Evolutionary conservation across 306 rosid species (phyloP).

Genomic region (Leucaena leucocephala): DNA sequence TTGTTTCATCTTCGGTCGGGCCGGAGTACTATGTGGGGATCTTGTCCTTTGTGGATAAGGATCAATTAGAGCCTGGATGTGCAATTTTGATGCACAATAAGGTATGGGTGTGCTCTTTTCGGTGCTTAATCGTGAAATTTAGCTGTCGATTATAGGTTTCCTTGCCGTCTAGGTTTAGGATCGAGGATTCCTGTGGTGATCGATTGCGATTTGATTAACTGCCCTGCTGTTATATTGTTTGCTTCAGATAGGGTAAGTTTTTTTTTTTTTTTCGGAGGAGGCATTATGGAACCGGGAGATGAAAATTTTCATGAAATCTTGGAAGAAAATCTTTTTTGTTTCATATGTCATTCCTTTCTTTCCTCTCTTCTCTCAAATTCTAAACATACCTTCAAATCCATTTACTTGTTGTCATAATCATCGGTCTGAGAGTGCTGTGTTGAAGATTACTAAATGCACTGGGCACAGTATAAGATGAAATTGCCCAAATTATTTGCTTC

Average conservation of each 20-base stretch:
- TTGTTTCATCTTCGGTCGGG: constrained; percentile 95
- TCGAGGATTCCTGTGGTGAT: neutral
- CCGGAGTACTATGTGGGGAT: constrained; percentile 96
- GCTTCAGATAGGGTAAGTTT: constrained; percentile 20
- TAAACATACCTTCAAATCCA: neutral
- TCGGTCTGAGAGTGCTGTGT: neutral
- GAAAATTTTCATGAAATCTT: neutral
- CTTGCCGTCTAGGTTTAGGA: neutral
- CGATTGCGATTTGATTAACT: constrained; percentile 9
- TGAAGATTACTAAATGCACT: neutral
- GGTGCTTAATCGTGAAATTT: neutral
- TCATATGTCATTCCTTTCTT: neutral
- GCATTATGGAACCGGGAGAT: neutral
- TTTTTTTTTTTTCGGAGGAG: neutral
- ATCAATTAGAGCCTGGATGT: constrained; percentile 96
- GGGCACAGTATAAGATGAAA: neutral
- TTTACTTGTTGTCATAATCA: neutral
- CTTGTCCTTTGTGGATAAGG: constrained; percentile 92
- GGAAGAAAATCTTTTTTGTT: neutral
- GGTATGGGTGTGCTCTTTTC: constrained; percentile 50
- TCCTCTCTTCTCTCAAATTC: neutral
- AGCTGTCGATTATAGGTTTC: constrained; percentile 1
- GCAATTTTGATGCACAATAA: constrained; percentile 96
- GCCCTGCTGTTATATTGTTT: neutral
- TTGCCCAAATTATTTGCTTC: constrained; percentile 12